These are phyloP conservation scores for Backusella circina DNA, from an alignment of 192 early-diverging fungal species.

Conservation along the genomic window DNA sequence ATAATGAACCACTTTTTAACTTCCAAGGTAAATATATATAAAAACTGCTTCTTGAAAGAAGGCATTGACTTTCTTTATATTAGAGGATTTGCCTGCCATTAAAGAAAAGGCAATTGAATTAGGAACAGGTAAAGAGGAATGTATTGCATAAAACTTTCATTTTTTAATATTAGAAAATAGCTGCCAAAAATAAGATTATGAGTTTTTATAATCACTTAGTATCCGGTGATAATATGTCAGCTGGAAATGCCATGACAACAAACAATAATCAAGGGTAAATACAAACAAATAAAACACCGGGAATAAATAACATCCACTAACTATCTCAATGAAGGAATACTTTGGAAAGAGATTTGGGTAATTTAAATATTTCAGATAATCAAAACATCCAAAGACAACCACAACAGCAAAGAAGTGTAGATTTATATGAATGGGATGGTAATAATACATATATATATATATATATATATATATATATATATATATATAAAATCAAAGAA, in stretches of 20 bases:
- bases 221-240: neutral
- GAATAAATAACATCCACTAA: neutral
- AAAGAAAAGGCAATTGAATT: slow-evolving; percentile 51
- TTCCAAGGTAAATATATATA: slow-evolving; percentile 7
- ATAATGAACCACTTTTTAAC: slow-evolving; percentile 8
- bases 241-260: neutral
- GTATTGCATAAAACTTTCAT: too few relatives aligned
- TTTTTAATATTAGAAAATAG: slow-evolving; percentile 19
- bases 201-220: slow-evolving; percentile 49
- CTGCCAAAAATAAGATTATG: slow-evolving; percentile 52
- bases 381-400: neutral
- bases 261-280: neutral
- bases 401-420: neutral
- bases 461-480: too few relatives aligned
- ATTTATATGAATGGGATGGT: slow-evolving; percentile 19
- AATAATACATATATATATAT: too few relatives aligned
- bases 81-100: slow-evolving; percentile 54
- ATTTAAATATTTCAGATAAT: slow-evolving; percentile 20
- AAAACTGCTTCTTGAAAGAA: neutral
- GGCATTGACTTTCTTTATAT: neutral
- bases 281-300: neutral
- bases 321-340: neutral
- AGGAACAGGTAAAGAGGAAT: slow-evolving; percentile 42
- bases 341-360: slow-evolving; percentile 18
- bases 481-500: too few relatives aligned